These are phyloP conservation scores for Fraxinus sp. DNA, from an alignment of 305 asterid genomes.

Conservation along the genomic window DNA sequence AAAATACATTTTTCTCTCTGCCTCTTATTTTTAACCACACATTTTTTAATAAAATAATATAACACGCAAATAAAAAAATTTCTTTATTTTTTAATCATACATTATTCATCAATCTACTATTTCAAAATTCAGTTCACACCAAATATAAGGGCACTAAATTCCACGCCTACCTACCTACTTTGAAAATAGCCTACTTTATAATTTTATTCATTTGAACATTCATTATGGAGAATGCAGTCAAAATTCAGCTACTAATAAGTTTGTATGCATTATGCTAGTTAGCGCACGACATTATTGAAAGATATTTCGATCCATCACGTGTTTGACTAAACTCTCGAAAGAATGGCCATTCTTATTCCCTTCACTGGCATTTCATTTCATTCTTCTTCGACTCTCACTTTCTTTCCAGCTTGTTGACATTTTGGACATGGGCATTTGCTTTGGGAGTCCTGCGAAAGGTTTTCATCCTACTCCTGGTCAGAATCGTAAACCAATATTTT, in stretches of 20 bases:
- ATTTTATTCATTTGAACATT: background rate
- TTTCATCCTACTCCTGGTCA: constrained; percentile 81
- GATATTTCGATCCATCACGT: background rate
- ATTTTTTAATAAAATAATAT: no score
- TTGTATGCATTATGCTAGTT: background rate
- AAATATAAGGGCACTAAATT: no score
- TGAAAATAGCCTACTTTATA: background rate
- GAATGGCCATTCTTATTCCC: background rate
- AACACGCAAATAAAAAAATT: no score
- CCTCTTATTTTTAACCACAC: no score
- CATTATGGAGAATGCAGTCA: background rate
- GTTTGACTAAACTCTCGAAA: background rate
- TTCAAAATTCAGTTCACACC: no score
- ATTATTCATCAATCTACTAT: no score
- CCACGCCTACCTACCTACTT: background rate
- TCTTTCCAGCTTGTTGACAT: background rate
- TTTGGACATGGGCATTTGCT: constrained; percentile 61
- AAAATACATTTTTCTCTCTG: no score
- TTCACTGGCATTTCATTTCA: background rate
- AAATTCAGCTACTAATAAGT: background rate
- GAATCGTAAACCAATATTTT: background rate
- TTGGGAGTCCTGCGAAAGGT: constrained; percentile 57
- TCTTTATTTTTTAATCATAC: no score
- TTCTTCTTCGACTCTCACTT: background rate
- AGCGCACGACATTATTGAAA: background rate